Evolutionary conservation across 495 filamentous ascomycete genomes (phyloP).

Genomic region (Letharia columbiana): DNA sequence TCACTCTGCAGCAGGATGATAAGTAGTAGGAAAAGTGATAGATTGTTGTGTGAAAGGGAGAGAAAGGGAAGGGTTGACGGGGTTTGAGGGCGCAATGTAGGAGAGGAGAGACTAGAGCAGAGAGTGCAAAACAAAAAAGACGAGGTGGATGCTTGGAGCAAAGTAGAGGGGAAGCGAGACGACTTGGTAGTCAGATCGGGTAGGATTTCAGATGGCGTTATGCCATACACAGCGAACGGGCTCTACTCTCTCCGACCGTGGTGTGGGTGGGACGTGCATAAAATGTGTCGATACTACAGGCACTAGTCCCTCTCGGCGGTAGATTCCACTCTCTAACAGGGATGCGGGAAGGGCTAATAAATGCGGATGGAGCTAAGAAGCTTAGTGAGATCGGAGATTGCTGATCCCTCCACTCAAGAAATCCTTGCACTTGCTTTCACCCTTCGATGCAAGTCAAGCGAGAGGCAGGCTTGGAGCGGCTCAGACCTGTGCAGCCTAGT

Average conservation of each 20-base stretch:
- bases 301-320: not conserved
- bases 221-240: conserved; percentile 10
- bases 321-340: conserved; percentile 14
- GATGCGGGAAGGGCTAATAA: not conserved
- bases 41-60: not conserved
- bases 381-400: conserved; percentile 19
- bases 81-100: not conserved
- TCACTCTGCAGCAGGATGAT: not conserved
- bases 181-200: conserved; percentile 16
- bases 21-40: not conserved
- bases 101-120: too few relatives aligned
- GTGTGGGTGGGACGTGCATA: conserved; percentile 16
- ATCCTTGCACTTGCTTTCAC: not conserved
- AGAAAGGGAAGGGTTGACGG: not conserved
- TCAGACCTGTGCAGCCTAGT: not conserved
- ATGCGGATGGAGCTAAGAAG: not conserved
- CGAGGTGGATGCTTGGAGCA: not conserved
- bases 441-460: not conserved
- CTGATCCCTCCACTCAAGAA: conserved; percentile 9
- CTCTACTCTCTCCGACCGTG: not conserved
- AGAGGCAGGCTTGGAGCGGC: conserved; percentile 13
- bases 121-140: not conserved
- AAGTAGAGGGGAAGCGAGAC: conserved; percentile 8
- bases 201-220: conserved; percentile 19
- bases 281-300: conserved; percentile 8